phyloP scores from a whole-genome alignment of 495 filamentous ascomycete genomes.

The Daldinia loculata region DNA sequence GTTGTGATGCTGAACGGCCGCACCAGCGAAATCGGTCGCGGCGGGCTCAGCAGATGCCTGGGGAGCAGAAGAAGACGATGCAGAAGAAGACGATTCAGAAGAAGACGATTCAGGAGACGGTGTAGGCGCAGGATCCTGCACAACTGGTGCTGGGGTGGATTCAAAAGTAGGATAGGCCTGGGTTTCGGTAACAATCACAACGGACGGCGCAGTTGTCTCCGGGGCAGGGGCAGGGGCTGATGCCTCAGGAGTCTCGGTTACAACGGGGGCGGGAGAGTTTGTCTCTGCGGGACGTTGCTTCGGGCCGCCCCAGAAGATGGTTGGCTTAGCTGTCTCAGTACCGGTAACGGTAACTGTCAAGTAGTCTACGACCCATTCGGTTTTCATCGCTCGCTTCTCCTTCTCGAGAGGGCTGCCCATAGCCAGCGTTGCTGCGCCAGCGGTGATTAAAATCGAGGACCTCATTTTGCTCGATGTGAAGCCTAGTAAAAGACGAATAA shows the following conservation, averaged over 20 bases:
- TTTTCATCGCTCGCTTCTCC: slow-evolving; percentile 64
- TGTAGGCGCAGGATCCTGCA: neutral
- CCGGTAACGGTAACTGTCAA: slow-evolving; percentile 67
- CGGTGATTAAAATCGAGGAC: slow-evolving; percentile 68
- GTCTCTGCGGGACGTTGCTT: slow-evolving; percentile 15
- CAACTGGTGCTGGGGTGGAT: neutral
- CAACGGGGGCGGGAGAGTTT: neutral
- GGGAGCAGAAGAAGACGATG: slow-evolving; percentile 3
- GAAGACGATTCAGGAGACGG: neutral
- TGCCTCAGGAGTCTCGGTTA: slow-evolving; percentile 36
- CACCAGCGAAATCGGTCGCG: slow-evolving; percentile 52
- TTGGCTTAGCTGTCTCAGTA: slow-evolving; percentile 41
- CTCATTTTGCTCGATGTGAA: slow-evolving; percentile 66
- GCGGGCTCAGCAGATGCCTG: slow-evolving; percentile 11
- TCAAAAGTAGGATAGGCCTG: neutral
- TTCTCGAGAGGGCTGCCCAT: slow-evolving; percentile 67
- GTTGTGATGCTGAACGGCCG: slow-evolving; percentile 80
- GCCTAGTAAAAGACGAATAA: slow-evolving; percentile 17
- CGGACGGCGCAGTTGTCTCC: slow-evolving; percentile 2
- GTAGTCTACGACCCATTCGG: slow-evolving; percentile 65
- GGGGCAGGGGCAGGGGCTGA: slow-evolving; percentile 19
- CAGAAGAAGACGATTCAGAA: neutral
- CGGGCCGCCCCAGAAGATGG: slow-evolving; percentile 8
- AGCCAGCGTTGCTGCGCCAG: slow-evolving; percentile 68
- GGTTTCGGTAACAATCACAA: slow-evolving; percentile 40